Evolutionary conservation across 1,284 basidiomycete genomes (phyloP).

Genomic region (Earliella scabrosa): DNA sequence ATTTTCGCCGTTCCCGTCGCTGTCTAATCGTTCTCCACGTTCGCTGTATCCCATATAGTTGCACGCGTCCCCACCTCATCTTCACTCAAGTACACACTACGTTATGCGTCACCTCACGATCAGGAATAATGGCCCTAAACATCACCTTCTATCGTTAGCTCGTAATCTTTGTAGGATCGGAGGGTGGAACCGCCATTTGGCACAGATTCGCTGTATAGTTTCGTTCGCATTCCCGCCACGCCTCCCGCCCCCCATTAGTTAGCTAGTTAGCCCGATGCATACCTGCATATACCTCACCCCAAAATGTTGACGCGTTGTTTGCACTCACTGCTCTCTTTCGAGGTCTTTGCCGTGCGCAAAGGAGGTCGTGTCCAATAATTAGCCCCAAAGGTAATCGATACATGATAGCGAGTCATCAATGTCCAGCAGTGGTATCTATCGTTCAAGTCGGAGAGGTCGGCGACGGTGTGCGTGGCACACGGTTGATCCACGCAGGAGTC

Average conservation of each 20-base stretch:
- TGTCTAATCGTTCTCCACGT: conserved; percentile 18
- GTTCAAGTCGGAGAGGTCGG: not conserved
- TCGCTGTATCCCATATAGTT: conserved; percentile 25
- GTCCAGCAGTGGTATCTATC: not conserved
- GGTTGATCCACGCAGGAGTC: conserved; percentile 20
- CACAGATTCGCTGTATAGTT: conserved; percentile 18
- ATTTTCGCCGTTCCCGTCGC: conserved; percentile 11
- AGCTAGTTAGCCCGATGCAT: not conserved
- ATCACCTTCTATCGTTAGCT: conserved; percentile 11
- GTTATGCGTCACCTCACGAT: conserved; percentile 21
- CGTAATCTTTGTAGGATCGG: conserved; percentile 23
- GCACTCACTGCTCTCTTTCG: too few species aligned
- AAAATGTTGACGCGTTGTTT: conserved; percentile 15
- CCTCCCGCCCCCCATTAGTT: not conserved
- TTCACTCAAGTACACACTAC: conserved; percentile 9
- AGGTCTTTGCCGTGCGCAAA: too few species aligned
- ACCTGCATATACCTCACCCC: not conserved
- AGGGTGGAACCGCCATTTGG: conserved; percentile 11
- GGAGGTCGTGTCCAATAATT: not conserved
- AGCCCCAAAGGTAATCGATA: not conserved
- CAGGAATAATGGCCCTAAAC: conserved; percentile 19
- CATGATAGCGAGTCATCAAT: not conserved
- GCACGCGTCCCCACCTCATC: conserved; percentile 1
- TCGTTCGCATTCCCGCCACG: conserved; percentile 1
- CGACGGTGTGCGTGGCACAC: conserved; percentile 19